A percentile compares a stretch with the other conserved stretches of the same genome.
These are phyloP conservation scores for Prunus mume DNA, from an alignment of 306 rosid genomes.

Conservation along the genomic window DNA sequence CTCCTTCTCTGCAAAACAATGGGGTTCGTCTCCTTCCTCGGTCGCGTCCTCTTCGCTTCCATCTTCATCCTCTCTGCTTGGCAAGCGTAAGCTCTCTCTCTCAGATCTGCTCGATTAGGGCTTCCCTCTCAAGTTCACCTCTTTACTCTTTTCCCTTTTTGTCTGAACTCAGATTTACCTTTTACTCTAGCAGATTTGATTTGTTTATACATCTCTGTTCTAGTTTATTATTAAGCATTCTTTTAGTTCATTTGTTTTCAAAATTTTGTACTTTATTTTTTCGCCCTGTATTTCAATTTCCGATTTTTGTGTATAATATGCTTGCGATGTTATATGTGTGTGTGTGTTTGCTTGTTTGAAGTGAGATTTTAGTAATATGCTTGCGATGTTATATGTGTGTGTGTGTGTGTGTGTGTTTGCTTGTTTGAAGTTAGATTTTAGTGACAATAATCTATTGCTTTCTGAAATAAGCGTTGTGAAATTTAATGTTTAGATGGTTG, in stretches of 20 bases:
- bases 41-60: slow-evolving; percentile 87
- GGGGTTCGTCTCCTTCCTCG: slow-evolving; percentile 83
- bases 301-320: background rate
- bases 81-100: slow-evolving; percentile 56
- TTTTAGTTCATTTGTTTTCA: background rate
- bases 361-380: background rate
- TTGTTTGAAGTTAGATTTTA: background rate
- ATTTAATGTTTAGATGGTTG: background rate
- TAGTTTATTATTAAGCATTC: background rate
- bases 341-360: background rate
- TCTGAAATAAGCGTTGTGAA: background rate
- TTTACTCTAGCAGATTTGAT: background rate
- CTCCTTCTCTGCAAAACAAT: slow-evolving; percentile 28
- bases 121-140: slow-evolving; percentile 8
- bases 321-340: background rate
- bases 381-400: background rate
- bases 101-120: slow-evolving; percentile 31
- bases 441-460: background rate
- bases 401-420: background rate
- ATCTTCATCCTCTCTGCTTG: slow-evolving; percentile 91
- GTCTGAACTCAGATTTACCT: background rate
- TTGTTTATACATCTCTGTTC: background rate
- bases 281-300: background rate
- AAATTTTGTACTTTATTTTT: background rate
- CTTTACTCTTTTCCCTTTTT: background rate